These are phyloP conservation scores for Lichtheimia hyalospora DNA, from an alignment of 371 early-diverging fungal genomes.

Conservation along the genomic window DNA sequence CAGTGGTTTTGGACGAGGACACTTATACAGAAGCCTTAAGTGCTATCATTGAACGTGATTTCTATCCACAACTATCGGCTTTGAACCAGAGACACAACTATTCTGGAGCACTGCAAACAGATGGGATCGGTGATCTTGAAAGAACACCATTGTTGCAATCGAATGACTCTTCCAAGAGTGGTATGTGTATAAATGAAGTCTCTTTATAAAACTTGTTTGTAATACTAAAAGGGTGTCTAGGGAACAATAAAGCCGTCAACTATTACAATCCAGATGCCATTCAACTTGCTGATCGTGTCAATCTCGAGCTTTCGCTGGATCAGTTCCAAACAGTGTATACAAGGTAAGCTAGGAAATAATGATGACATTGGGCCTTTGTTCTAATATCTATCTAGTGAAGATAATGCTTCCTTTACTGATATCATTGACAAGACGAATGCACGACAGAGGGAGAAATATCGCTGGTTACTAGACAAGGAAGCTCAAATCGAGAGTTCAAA, in stretches of 20 bases:
- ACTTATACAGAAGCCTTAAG: constrained; percentile 76
- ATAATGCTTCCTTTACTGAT: constrained; percentile 78
- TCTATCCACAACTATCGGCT: constrained; percentile 75
- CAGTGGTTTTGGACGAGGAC: constrained; percentile 72
- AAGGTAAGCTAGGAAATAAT: constrained; percentile 28
- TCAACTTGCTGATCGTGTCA: constrained; percentile 36
- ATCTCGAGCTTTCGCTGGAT: constrained; percentile 51
- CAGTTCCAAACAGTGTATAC: constrained; percentile 79
- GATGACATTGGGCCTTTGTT: background rate
- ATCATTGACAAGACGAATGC: constrained; percentile 66
- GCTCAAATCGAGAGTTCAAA: constrained; percentile 17
- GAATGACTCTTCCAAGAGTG: background rate
- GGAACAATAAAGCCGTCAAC: constrained; percentile 15
- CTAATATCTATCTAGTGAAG: constrained; percentile 52
- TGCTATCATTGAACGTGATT: constrained; percentile 82
- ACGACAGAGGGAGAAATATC: constrained; percentile 56
- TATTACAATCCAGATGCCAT: constrained; percentile 32
- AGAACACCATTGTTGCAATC: no score
- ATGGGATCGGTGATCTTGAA: constrained; percentile 6
- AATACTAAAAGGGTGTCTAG: no score
- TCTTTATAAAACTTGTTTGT: no score
- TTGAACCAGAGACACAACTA: constrained; percentile 61
- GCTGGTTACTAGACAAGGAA: constrained; percentile 75
- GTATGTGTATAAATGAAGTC: background rate
- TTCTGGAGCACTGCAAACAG: constrained; percentile 29